phyloP scores from a whole-genome alignment of 352 stramenopile genomes.

The Phytophthora foliorum region DNA sequence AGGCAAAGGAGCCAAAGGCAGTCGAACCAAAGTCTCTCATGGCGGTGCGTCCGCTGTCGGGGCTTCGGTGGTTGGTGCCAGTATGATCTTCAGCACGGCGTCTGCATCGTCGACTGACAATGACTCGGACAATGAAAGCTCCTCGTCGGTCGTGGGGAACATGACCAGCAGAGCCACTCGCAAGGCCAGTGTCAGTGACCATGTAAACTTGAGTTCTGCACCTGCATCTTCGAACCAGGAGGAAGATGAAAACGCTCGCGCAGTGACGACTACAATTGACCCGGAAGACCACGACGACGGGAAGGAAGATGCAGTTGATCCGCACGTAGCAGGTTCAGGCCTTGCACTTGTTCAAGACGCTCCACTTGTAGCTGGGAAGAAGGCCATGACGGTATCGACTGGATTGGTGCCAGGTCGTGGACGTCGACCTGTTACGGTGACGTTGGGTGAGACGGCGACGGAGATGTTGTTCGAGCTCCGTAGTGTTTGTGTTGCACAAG shows the following conservation, averaged over 20 bases:
- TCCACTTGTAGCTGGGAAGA: constrained; percentile 11
- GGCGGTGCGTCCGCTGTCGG: constrained; percentile 21
- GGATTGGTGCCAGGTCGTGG: constrained; percentile 4
- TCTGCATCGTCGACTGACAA: constrained; percentile 71
- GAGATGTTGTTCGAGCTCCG: constrained; percentile 71
- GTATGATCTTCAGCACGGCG: constrained; percentile 58
- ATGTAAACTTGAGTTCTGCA: constrained; percentile 2
- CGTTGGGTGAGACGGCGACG: constrained; percentile 67
- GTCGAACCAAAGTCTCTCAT: constrained; percentile 44
- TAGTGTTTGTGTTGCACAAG: constrained; percentile 74
- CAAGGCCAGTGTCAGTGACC: constrained; percentile 24
- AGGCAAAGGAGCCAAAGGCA: constrained; percentile 36
- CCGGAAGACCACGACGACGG: constrained; percentile 25
- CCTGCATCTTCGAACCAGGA: constrained; percentile 30
- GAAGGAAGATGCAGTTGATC: constrained; percentile 19
- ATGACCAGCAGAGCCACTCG: neutral
- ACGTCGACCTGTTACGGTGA: constrained; percentile 56
- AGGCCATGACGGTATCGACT: constrained; percentile 7
- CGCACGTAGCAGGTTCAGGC: neutral
- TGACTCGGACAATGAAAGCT: constrained; percentile 55
- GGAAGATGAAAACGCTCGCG: constrained; percentile 20
- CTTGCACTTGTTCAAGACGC: neutral
- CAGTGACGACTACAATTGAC: neutral
- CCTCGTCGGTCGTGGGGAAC: constrained; percentile 26
- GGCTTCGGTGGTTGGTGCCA: constrained; percentile 53